phyloP scores from a whole-genome alignment of 768 basidiomycete genomes.

The Russula earlei region DNA sequence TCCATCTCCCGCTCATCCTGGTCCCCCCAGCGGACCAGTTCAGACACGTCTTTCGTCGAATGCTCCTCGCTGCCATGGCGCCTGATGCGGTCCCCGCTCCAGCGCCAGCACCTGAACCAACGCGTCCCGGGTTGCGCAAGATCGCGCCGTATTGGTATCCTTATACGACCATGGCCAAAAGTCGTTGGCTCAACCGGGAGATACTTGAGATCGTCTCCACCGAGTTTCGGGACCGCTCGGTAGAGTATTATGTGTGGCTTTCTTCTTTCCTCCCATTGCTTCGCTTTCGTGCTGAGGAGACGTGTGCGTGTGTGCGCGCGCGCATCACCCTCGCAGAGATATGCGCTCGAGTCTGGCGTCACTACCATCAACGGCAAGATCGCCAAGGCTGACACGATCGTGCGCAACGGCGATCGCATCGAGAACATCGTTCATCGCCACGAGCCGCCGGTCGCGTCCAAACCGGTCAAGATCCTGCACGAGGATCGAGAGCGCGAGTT shows the following conservation, averaged over 20 bases:
- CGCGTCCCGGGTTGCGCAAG: slow-evolving; percentile 54
- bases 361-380: slow-evolving; percentile 88
- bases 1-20: slow-evolving; percentile 35
- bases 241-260: slow-evolving; percentile 87
- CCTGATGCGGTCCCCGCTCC: slow-evolving; percentile 15
- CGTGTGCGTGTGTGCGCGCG: too few relatives aligned
- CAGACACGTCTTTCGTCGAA: slow-evolving; percentile 24
- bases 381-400: slow-evolving; percentile 69
- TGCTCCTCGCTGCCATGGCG: slow-evolving; percentile 22
- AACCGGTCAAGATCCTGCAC: slow-evolving; percentile 68
- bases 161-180: slow-evolving; percentile 88
- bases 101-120: background rate
- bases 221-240: slow-evolving; percentile 86
- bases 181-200: slow-evolving; percentile 80
- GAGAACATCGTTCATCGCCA: slow-evolving; percentile 97
- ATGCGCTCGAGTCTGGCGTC: slow-evolving; percentile 85
- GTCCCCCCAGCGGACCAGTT: slow-evolving; percentile 48
- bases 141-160: slow-evolving; percentile 88
- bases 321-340: slow-evolving; percentile 35
- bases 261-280: background rate
- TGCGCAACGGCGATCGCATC: slow-evolving; percentile 81
- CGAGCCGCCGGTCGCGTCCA: slow-evolving; percentile 88
- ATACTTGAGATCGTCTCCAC: slow-evolving; percentile 88
- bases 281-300: background rate
- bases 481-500: slow-evolving; percentile 74